Base-by-base conservation (phyloP, 1,139 yeast species). In the Yamadazyma dendronema region DNA sequence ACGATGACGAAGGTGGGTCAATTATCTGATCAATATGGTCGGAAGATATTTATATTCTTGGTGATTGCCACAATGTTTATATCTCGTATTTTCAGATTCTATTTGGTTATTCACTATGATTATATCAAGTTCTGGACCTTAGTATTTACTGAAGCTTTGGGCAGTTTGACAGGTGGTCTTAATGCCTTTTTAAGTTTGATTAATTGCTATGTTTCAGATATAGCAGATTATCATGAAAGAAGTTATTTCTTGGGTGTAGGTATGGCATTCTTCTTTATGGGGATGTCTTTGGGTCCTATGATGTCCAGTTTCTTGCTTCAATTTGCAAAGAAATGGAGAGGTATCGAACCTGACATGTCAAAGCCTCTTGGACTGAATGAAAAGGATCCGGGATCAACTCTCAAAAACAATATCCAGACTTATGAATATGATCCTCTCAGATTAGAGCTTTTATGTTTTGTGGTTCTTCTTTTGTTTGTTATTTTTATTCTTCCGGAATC, bases 211-310 rank as follows among this genome's bases (percentile, higher is more conserved):
- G 65, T 82, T 17, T 67, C 84, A 3, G 94, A 84, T 56, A 73
- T 81, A 35, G 77, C 78, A n/a, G 77, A 75, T 13, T 67, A 81
- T 1, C 65, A 63, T 29, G 67, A 70, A 36, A 57, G 90, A 41
- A 74, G 78, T 21, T 71, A 72, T 35, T 64, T 68, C 4, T 61
- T 84, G 43, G 87, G 88, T 1, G 57, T 74, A 26, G 59, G 72
- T 14, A 67, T 73, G 42, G 84, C 88, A 0, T 61, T 74, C 21
- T 52, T 81, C 39, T 80, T 69, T 46, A 61, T 70, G 3, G 90
- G 89, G 0, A 51, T 79, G 43, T 80, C 83, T 0, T 9, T 74
- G n/a, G 92, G 90, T 1, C 92, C 94, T 0, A 40, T 79, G 17
- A 35, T 70, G 2, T 83, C 84, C 0, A 76, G 79, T 34, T 42